Percentiles rank a stretch among this genome's conserved stretches.
phyloP scores from a whole-genome alignment of 768 basidiomycete genomes.

The Suillus fuscotomentosus region DNA sequence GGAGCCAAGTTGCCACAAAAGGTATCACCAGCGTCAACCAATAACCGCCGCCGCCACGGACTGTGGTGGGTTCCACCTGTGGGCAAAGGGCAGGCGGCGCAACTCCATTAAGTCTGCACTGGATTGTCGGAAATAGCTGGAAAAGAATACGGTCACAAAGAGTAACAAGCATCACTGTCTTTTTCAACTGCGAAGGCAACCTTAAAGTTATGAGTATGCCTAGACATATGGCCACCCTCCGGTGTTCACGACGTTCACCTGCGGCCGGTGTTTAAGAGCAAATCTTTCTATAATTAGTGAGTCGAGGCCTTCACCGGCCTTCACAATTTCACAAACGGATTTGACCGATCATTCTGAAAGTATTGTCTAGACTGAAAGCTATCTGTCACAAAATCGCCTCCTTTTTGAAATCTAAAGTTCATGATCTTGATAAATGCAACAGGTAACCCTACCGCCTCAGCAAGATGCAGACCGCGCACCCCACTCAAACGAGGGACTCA shows the following conservation, averaged over 20 bases:
- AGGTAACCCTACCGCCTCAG: not conserved
- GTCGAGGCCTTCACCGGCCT: not conserved
- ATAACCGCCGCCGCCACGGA: not conserved
- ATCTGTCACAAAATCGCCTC: not conserved
- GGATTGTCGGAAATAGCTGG: not conserved
- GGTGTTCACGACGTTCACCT: not conserved
- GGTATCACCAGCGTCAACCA: not conserved
- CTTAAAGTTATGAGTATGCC: not conserved
- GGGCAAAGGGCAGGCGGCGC: not conserved
- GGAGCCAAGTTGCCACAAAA: not conserved
- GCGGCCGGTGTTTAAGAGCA: not conserved
- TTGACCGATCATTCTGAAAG: not conserved
- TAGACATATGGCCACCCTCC: not conserved
- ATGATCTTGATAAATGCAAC: not conserved
- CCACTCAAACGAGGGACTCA: not conserved
- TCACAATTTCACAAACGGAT: too few species aligned
- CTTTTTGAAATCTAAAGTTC: not conserved
- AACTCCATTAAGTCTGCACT: not conserved
- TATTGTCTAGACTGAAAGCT: not conserved
- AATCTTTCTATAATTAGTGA: not conserved
- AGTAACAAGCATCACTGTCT: not conserved
- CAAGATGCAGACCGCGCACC: not conserved
- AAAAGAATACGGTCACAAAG: not conserved
- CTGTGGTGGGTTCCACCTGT: not conserved
- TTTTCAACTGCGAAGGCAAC: not conserved